These are phyloP conservation scores for Solanum hybrid DNA, from an alignment of 305 asterid genomes.

Conservation along the genomic window DNA sequence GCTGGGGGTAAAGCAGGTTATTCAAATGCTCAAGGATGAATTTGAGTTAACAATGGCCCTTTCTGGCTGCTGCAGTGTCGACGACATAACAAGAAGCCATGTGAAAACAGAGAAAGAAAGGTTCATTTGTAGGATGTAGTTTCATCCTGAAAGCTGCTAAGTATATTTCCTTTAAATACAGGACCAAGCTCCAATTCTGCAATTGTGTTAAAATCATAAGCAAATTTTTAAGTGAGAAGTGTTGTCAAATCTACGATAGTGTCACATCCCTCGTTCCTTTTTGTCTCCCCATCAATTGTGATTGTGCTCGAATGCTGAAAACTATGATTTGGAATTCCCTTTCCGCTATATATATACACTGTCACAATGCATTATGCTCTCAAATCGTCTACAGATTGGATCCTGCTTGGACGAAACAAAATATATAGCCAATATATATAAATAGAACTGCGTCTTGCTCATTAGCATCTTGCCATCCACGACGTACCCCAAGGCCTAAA, in stretches of 20 bases:
- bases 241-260: neutral
- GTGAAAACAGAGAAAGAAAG: constrained; percentile 35
- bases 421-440: neutral
- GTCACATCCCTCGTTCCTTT: neutral
- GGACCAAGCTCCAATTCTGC: neutral
- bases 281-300: neutral
- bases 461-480: neutral
- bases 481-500: neutral
- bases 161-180: neutral
- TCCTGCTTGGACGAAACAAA: neutral
- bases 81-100: constrained; percentile 39
- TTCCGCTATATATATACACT: neutral
- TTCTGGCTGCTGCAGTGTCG: constrained; percentile 44
- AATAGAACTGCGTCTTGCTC: neutral
- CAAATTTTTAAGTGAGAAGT: neutral
- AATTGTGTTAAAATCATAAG: neutral
- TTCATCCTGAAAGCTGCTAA: neutral
- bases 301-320: neutral
- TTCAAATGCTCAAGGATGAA: constrained; percentile 55
- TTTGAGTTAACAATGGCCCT: constrained; percentile 59
- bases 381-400: neutral
- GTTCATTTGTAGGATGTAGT: constrained; percentile 27
- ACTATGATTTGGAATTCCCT: neutral
- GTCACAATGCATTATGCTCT: neutral
- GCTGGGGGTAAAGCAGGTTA: constrained; percentile 40